phyloP scores from a whole-genome alignment of 768 basidiomycete genomes.

The Podaxis pistillaris region DNA sequence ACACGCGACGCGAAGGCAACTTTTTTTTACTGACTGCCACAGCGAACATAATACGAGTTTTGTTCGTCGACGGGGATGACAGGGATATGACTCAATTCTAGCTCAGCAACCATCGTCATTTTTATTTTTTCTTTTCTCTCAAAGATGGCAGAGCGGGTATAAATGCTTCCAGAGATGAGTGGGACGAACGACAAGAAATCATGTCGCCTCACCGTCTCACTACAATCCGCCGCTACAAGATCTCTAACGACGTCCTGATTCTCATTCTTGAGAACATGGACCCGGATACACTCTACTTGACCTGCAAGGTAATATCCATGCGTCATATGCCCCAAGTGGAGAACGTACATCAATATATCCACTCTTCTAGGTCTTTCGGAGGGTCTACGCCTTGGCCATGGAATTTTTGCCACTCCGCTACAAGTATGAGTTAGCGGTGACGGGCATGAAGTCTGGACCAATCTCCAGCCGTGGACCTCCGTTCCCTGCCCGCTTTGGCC shows the following conservation, averaged over 20 bases:
- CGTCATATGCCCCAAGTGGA: not conserved
- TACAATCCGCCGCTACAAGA: constrained; percentile 42
- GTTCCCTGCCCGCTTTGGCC: constrained; percentile 40
- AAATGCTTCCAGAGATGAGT: constrained; percentile 36
- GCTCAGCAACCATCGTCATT: constrained; percentile 41
- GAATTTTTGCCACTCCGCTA: constrained; percentile 49
- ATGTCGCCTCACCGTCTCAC: constrained; percentile 45
- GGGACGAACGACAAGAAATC: constrained; percentile 31
- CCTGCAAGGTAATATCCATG: constrained; percentile 39
- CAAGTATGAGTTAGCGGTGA: constrained; percentile 45
- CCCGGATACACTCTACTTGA: constrained; percentile 44
- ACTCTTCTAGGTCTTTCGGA: constrained; percentile 40
- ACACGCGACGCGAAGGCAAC: constrained; percentile 22
- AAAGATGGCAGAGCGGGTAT: constrained; percentile 39
- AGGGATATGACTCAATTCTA: constrained; percentile 37
- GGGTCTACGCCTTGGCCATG: constrained; percentile 44
- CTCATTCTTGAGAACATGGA: constrained; percentile 48
- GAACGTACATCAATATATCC: constrained; percentile 1
- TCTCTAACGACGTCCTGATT: constrained; percentile 53
- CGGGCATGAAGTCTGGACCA: constrained; percentile 52
- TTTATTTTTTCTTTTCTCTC: constrained; percentile 44
- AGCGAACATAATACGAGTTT: constrained; percentile 43
- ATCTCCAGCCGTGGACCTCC: constrained; percentile 36
- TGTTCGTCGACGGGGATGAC: constrained; percentile 34
- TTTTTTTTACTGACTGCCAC: constrained; percentile 23